A percentile compares a stretch with the other conserved stretches of the same genome.
These are phyloP conservation scores for Logfia minima DNA, from an alignment of 129 eudicot species.

Conservation along the genomic window DNA sequence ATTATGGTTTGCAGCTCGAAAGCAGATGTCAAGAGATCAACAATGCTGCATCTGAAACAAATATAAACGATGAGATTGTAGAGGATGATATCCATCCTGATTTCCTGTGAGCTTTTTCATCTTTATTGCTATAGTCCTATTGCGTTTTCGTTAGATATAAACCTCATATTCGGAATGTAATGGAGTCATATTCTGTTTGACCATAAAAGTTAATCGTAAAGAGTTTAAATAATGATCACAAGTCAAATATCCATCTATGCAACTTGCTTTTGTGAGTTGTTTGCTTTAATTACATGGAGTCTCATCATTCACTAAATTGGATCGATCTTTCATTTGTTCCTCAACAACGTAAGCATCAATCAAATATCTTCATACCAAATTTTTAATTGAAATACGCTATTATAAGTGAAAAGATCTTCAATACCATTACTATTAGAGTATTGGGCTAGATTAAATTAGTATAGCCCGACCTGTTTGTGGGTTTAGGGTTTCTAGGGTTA, in stretches of 20 bases:
- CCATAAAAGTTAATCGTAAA: neutral
- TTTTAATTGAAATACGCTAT: too few relatives aligned
- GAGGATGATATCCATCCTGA: slow-evolving; percentile 92
- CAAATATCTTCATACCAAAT: too few relatives aligned
- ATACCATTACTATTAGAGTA: too few relatives aligned
- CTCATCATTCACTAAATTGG: too few relatives aligned
- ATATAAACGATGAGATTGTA: slow-evolving; percentile 42
- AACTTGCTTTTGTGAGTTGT: neutral
- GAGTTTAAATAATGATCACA: neutral
- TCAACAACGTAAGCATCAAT: too few relatives aligned
- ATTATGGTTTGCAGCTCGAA: slow-evolving; percentile 9
- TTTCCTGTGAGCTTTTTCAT: slow-evolving; percentile 41
- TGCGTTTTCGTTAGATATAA: neutral
- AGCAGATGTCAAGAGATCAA: slow-evolving; percentile 24
- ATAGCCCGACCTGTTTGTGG: too few relatives aligned
- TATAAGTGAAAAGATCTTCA: too few relatives aligned
- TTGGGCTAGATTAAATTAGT: too few relatives aligned
- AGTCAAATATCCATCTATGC: neutral
- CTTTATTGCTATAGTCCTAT: neutral
- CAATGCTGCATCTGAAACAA: slow-evolving; percentile 31
- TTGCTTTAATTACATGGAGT: neutral
- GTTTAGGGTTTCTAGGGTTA: too few relatives aligned
- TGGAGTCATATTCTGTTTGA: neutral
- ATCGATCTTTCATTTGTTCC: too few relatives aligned
- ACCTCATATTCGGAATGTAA: neutral